A percentile compares a stretch with the other conserved stretches of the same genome.
Evolutionary conservation across 1,284 basidiomycete species (phyloP).

Genomic region (Caloboletus inedulis): DNA sequence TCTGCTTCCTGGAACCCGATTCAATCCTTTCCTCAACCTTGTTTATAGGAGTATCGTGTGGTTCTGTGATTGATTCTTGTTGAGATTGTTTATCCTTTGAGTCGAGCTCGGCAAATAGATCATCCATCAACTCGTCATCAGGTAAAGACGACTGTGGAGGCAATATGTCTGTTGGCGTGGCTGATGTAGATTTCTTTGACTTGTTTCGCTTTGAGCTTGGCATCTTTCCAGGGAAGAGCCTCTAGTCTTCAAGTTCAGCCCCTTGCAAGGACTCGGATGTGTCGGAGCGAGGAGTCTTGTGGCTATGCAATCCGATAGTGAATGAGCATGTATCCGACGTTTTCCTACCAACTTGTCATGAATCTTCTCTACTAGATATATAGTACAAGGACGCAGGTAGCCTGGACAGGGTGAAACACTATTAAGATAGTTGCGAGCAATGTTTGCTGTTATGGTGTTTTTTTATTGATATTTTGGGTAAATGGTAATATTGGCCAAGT

Average conservation of each 20-base stretch:
- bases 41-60: conserved; percentile 46
- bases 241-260: background rate
- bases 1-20: conserved; percentile 48
- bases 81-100: conserved; percentile 50
- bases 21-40: conserved; percentile 40
- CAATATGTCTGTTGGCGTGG: conserved; percentile 21
- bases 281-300: conserved; percentile 2
- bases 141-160: conserved; percentile 18
- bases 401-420: no score
- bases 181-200: conserved; percentile 44
- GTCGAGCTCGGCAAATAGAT: conserved; percentile 71
- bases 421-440: no score
- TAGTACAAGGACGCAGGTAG: no score
- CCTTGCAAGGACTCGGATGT: background rate
- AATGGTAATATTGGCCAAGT: no score
- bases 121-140: conserved; percentile 63
- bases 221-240: conserved; percentile 27
- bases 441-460: no score
- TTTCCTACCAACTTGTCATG: no score
- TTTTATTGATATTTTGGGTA: no score
- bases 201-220: conserved; percentile 49
- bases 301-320: conserved; percentile 10
- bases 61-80: conserved; percentile 47
- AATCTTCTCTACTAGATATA: no score
- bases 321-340: no score